These are phyloP conservation scores for Ganoderma boninense DNA, from an alignment of 1,284 basidiomycete genomes.

Conservation along the genomic window DNA sequence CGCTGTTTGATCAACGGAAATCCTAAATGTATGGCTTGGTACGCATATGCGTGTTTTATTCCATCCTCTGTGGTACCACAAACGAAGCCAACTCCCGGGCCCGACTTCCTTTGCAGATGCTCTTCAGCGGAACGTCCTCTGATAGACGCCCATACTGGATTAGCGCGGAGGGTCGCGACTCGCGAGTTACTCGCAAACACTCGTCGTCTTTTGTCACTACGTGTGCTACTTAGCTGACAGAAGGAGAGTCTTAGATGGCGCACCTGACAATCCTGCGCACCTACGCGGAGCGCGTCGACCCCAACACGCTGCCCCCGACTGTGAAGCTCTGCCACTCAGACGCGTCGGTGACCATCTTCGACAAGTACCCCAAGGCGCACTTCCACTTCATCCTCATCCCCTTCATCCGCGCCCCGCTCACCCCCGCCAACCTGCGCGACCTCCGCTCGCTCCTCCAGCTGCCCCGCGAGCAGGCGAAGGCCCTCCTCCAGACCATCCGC, in stretches of 20 bases:
- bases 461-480: conserved; percentile 58
- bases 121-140: too few relatives aligned
- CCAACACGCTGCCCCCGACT: conserved; percentile 62
- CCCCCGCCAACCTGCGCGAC: conserved; percentile 55
- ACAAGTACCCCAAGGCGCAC: conserved; percentile 86
- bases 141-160: too few relatives aligned
- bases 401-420: conserved; percentile 48
- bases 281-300: conserved; percentile 46
- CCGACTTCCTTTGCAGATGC: too few relatives aligned
- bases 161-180: too few relatives aligned
- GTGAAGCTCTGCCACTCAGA: conserved; percentile 70
- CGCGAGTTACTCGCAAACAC: too few relatives aligned
- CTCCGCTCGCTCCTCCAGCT: conserved; percentile 72
- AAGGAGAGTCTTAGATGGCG: conserved; percentile 17
- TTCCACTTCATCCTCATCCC: conserved; percentile 89
- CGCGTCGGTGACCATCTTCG: conserved; percentile 79
- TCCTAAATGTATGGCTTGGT: too few relatives aligned
- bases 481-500: conserved; percentile 63
- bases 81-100: too few relatives aligned
- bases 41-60: too few relatives aligned
- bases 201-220: not conserved
- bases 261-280: conserved; percentile 60
- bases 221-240: not conserved
- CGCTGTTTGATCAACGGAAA: too few relatives aligned
- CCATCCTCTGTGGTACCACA: too few relatives aligned